These are phyloP conservation scores for Fusarium abutilonis DNA, from an alignment of 2,329 filamentous ascomycete genomes.

Conservation along the genomic window DNA sequence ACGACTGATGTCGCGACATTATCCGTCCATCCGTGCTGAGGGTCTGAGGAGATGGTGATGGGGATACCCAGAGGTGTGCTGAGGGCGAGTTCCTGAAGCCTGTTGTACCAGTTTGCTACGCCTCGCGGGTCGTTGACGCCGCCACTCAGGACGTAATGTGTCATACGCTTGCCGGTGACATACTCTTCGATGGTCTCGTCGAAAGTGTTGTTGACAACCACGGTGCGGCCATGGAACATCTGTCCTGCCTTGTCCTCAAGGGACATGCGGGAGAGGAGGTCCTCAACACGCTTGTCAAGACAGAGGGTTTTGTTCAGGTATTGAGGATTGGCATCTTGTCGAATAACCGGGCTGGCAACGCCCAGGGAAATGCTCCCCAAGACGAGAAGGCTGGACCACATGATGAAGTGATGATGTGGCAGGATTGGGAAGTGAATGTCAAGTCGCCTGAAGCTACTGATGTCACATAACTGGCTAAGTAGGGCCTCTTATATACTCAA, in stretches of 20 bases:
- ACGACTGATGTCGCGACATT: conserved; percentile 46
- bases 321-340: conserved; percentile 27
- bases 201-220: conserved; percentile 32
- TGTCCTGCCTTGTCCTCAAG: conserved; percentile 60
- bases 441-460: conserved; percentile 9
- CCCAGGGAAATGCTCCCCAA: conserved; percentile 24
- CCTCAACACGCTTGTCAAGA: conserved; percentile 58
- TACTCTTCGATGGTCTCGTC: conserved; percentile 29
- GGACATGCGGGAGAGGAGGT: conserved; percentile 58
- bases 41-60: conserved; percentile 59
- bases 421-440: neutral
- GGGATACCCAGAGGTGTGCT: conserved; percentile 60
- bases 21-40: conserved; percentile 55
- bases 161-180: conserved; percentile 42
- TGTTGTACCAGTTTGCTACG: conserved; percentile 54
- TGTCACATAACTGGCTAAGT: neutral
- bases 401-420: conserved; percentile 2
- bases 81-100: conserved; percentile 54
- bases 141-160: conserved; percentile 60
- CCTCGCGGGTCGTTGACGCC: conserved; percentile 52
- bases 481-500: conserved; percentile 15
- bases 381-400: conserved; percentile 31
- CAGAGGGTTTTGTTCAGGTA: conserved; percentile 40
- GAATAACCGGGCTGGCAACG: conserved; percentile 24
- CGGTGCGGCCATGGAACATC: conserved; percentile 53